Percentiles rank a stretch among this genome's conserved stretches.
These are phyloP conservation scores for Pinus tabuliformis DNA, from an alignment of 75 land plant species.

Conservation along the genomic window DNA sequence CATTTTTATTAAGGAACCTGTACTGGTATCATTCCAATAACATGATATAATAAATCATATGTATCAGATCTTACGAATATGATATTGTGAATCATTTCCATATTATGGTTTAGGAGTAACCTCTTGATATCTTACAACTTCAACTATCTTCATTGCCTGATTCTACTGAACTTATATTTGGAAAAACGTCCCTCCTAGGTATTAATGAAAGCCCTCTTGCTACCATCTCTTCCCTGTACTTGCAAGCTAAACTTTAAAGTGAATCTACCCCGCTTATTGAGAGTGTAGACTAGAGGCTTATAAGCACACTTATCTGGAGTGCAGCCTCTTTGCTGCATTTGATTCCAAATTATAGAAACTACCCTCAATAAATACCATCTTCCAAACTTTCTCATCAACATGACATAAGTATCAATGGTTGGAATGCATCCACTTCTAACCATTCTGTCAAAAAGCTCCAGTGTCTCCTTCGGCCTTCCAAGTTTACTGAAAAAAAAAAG, in stretches of 20 bases:
- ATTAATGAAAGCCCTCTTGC: slow-evolving; percentile 19
- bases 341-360: slow-evolving; percentile 40
- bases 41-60: too few species aligned
- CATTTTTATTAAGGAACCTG: too few species aligned
- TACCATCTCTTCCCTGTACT: slow-evolving; percentile 57
- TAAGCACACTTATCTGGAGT: slow-evolving; percentile 47
- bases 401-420: slow-evolving; percentile 61
- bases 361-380: slow-evolving; percentile 54
- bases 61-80: too few species aligned
- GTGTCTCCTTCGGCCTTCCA: slow-evolving; percentile 41
- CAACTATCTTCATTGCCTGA: too few species aligned
- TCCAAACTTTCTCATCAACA: slow-evolving; percentile 58
- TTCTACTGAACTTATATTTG: too few species aligned
- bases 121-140: too few species aligned
- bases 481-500: slow-evolving; percentile 33
- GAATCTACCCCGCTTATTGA: slow-evolving; percentile 30
- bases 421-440: slow-evolving; percentile 33
- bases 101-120: too few species aligned
- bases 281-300: slow-evolving; percentile 41
- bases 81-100: too few species aligned
- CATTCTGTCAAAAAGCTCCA: slow-evolving; percentile 51
- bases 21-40: too few species aligned
- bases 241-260: slow-evolving; percentile 23
- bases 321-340: slow-evolving; percentile 41
- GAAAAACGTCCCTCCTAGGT: too few species aligned